phyloP scores from a whole-genome alignment of 495 filamentous ascomycete genomes.

The Parachaetomium inaequale region DNA sequence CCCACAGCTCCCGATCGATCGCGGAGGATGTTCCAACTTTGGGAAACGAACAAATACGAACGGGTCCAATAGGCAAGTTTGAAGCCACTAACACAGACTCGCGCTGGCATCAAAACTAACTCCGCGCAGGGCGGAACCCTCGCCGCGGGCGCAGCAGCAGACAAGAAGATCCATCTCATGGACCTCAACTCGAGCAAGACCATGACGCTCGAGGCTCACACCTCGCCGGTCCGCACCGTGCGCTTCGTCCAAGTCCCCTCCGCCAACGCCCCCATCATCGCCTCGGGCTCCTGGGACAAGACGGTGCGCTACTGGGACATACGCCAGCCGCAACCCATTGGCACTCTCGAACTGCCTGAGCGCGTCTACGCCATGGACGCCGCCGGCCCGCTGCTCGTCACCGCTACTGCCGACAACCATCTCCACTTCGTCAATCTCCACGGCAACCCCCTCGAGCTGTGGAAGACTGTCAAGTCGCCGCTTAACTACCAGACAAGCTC shows the following conservation, averaged over 20 bases:
- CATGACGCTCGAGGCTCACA: constrained; percentile 67
- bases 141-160: constrained; percentile 68
- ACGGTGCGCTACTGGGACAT: constrained; percentile 90
- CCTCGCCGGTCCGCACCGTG: constrained; percentile 65
- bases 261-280: constrained; percentile 56
- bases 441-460: constrained; percentile 68
- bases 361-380: constrained; percentile 87
- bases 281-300: constrained; percentile 89
- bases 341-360: constrained; percentile 65
- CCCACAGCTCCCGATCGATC: constrained; percentile 19
- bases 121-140: constrained; percentile 53
- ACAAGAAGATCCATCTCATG: constrained; percentile 72
- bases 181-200: constrained; percentile 58
- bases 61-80: constrained; percentile 24
- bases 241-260: constrained; percentile 63
- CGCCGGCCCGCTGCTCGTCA: constrained; percentile 69
- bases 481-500: constrained; percentile 86
- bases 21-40: not conserved
- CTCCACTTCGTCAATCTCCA: constrained; percentile 79
- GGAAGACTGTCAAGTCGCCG: constrained; percentile 78
- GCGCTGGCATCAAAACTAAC: not conserved
- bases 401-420: constrained; percentile 83
- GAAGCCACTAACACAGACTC: not conserved
- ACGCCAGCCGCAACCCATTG: constrained; percentile 58
- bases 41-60: constrained; percentile 22